Conservation (phyloP, 2,329 filamentous ascomycete species). For the Exserohilum rostratum region DNA sequence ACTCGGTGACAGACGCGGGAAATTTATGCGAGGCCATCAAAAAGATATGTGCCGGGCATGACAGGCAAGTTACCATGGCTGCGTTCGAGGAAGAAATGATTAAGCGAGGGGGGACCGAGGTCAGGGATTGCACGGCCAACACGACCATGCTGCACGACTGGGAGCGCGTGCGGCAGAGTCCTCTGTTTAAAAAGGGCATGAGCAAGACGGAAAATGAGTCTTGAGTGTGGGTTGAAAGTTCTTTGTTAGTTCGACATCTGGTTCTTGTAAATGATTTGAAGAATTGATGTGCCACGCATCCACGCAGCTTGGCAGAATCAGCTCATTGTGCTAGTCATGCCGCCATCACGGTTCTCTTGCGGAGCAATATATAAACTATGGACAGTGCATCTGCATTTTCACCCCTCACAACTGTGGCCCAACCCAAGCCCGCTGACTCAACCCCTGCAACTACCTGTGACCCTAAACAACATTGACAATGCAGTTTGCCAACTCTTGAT, state of each 20-base stretch:
- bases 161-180: constrained; percentile 43
- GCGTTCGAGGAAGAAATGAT: constrained; percentile 56
- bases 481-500: too few relatives aligned
- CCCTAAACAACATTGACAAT: too few relatives aligned
- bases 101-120: constrained; percentile 41
- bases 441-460: too few relatives aligned
- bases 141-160: constrained; percentile 47
- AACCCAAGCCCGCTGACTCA: too few relatives aligned
- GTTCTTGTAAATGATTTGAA: background rate
- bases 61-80: constrained; percentile 39
- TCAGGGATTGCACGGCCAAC: constrained; percentile 40
- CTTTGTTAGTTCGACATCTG: too few relatives aligned
- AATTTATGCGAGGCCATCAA: constrained; percentile 47
- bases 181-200: constrained; percentile 43
- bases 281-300: too few relatives aligned
- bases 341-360: background rate
- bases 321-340: background rate
- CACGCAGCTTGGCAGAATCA: too few relatives aligned
- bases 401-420: too few relatives aligned
- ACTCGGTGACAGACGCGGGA: constrained; percentile 53
- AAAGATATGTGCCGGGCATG: constrained; percentile 26
- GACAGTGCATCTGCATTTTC: too few relatives aligned
- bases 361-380: background rate
- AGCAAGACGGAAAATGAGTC: background rate
- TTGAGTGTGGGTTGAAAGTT: background rate